These are phyloP conservation scores for Exophiala sideris DNA, from an alignment of 2,329 filamentous ascomycete species.

Conservation along the genomic window DNA sequence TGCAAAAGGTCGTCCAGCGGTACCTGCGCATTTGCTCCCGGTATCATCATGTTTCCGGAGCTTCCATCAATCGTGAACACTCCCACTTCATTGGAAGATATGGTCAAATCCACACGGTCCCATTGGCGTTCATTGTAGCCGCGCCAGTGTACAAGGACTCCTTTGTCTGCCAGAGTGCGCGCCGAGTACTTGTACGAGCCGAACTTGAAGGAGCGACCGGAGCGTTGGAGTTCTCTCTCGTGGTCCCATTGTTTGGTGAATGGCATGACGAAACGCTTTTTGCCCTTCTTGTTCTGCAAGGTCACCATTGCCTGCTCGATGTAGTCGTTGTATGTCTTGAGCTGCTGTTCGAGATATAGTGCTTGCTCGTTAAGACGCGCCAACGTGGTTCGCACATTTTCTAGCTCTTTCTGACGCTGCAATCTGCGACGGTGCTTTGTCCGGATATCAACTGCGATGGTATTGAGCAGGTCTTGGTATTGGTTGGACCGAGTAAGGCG, in stretches of 20 bases:
- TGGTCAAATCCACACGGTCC: conserved; percentile 90
- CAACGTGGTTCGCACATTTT: conserved; percentile 53
- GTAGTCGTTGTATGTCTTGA: conserved; percentile 98
- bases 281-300: conserved; percentile 92
- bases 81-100: conserved; percentile 89
- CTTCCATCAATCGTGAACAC: conserved; percentile 90
- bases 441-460: conserved; percentile 92
- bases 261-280: conserved; percentile 88
- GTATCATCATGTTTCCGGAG: conserved; percentile 90
- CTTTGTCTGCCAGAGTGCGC: conserved; percentile 83
- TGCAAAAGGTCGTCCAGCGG: conserved; percentile 91
- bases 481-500: conserved; percentile 82
- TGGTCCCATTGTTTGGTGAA: conserved; percentile 99
- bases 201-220: conserved; percentile 92
- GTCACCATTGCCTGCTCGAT: conserved; percentile 98
- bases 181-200: conserved; percentile 97
- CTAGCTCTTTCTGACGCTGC: conserved; percentile 85
- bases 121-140: conserved; percentile 79
- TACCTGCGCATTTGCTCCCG: conserved; percentile 82
- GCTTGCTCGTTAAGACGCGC: conserved; percentile 60
- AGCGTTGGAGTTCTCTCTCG: conserved; percentile 88
- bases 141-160: conserved; percentile 87
- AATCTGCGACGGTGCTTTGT: conserved; percentile 93
- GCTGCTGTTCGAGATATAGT: conserved; percentile 86
- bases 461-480: conserved; percentile 97